Conservation (phyloP, 345 rosid species). For the Orychophragmus violaceus region DNA sequence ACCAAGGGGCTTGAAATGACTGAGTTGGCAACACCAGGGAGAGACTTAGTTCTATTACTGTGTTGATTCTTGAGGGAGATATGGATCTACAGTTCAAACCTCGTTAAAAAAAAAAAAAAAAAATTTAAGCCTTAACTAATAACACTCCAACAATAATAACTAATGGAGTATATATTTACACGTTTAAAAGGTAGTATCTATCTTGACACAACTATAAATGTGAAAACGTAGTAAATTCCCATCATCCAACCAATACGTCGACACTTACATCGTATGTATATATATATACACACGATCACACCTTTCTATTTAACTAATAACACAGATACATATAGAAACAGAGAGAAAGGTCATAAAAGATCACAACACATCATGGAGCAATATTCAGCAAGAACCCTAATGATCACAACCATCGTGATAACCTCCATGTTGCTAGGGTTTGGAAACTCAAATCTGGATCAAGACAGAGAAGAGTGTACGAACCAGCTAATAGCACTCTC, state of each 20-base stretch:
- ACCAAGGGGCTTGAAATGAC: too few relatives aligned
- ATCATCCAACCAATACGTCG: conserved; percentile 23
- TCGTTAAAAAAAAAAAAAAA: too few relatives aligned
- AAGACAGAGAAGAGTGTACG: conserved; percentile 65
- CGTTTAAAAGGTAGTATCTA: too few relatives aligned
- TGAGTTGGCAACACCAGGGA: too few relatives aligned
- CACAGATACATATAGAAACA: not conserved
- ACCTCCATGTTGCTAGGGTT: conserved; percentile 26
- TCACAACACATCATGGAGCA: conserved; percentile 12
- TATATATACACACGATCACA: conserved; percentile 3
- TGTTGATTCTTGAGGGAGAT: too few relatives aligned
- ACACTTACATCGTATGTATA: not conserved
- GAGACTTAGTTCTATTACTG: too few relatives aligned
- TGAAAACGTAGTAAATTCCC: conserved; percentile 13
- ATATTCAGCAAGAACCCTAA: not conserved
- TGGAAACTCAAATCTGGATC: conserved; percentile 41
- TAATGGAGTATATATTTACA: too few relatives aligned
- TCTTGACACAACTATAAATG: conserved; percentile 11
- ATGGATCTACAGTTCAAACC: too few relatives aligned
- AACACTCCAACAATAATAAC: too few relatives aligned
- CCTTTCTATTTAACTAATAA: not conserved
- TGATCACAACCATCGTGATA: conserved; percentile 15
- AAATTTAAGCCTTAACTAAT: too few relatives aligned
- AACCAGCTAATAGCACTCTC: conserved; percentile 46
- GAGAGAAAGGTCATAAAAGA: not conserved